Percentiles rank a stretch among this genome's conserved stretches.
Conservation (phyloP, 192 early-diverging fungal genomes). For the Rhizophagus sp. region DNA sequence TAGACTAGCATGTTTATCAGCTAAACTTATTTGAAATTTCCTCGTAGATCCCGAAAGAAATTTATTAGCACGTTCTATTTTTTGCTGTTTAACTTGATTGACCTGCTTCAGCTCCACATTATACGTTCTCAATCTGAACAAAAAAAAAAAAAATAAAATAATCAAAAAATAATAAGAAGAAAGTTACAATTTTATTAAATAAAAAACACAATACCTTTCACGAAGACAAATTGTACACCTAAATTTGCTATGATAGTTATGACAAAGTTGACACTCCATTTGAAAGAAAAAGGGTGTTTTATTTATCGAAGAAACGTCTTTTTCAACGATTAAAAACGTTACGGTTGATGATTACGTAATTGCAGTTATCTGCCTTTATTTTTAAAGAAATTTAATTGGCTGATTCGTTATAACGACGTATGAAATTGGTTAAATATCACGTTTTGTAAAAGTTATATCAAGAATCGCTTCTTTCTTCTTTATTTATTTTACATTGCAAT, state of each 20-base stretch:
- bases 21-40: conserved; percentile 1
- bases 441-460: no score
- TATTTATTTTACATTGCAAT: not conserved
- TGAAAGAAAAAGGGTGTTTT: not conserved
- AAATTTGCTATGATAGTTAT: conserved; percentile 25
- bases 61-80: conserved; percentile 11
- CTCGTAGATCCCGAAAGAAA: conserved; percentile 3
- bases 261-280: conserved; percentile 33
- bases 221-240: conserved; percentile 26
- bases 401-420: no score
- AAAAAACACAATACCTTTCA: not conserved
- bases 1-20: conserved; percentile 15
- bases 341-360: no score
- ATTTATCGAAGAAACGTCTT: not conserved
- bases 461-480: no score
- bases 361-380: no score
- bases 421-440: no score
- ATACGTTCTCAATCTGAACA: not conserved
- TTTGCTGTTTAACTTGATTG: conserved; percentile 11
- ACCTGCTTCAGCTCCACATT: conserved; percentile 13
- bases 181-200: no score
- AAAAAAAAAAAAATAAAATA: no score
- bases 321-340: no score
- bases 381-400: no score
- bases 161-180: not conserved